Evolutionary conservation across 1,139 yeast genomes (phyloP), one percentile per base, ranked within the genome.

Genomic region (Saccharomycopsis crataegensis): DNA sequence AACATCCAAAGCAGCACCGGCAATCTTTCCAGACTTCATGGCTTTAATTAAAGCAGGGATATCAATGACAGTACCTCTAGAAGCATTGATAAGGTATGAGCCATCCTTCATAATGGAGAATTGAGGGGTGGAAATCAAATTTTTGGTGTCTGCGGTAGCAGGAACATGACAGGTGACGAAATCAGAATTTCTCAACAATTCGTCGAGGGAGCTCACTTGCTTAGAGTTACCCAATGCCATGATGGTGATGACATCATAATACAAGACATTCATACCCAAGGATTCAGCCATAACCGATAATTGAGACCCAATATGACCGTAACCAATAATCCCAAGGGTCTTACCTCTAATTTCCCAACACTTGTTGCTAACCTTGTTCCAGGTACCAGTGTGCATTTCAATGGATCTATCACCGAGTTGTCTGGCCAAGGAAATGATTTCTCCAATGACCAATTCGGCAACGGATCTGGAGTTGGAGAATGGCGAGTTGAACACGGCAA

Each of bases 311-410:
- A 93, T 94, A 70, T 93, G 99, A 63, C 99, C 99, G 66, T 94
- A 93, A 61, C 99, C 99, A 40, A 93, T 78, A 65, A 93, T 93
- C 60, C 99, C 99, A 63, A 93, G 78, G 53, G 99, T 93, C 74
- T 93, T 93, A 63, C 99, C 99, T 74, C 99, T 86, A 63, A 94
- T 91, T 75, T 93, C 99, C 99, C 99, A 93, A 75, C 99, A 93
- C 71, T 82, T 90, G 63, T 90, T 78, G 65, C 89, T 78, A 62
- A 91, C 98, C 75, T 93, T 93, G 76, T 94, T 93, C 99, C 99
- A 93, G 59, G 95, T 85, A 60, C 98, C 98, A 52, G 95, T 81
- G 75, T 93, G 99, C 77, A 93, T 70, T 75, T 93, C 99, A 62
- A 87, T 86, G 46, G 96, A 88, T 73, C 99, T 84, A 71, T 93